These are phyloP conservation scores for Fusarium falciforme DNA, from an alignment of 2,329 filamentous ascomycete genomes.

Conservation along the genomic window DNA sequence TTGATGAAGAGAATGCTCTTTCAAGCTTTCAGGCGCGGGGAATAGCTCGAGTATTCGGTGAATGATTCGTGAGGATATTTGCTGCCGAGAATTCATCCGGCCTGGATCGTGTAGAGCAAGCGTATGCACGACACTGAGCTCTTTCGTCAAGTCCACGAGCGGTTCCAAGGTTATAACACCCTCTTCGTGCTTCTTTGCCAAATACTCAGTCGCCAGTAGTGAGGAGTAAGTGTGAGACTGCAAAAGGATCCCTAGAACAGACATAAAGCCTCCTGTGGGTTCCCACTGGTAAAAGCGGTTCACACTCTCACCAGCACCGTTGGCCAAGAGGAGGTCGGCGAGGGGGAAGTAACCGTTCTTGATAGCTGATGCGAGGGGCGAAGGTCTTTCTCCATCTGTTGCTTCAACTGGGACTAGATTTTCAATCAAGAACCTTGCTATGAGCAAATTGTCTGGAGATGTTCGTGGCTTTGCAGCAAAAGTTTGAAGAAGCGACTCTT, in stretches of 20 bases:
- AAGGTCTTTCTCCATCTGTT: background rate
- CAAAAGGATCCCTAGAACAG: background rate
- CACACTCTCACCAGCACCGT: background rate
- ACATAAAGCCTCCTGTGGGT: background rate
- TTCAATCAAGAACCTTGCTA: background rate
- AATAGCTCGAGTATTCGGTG: background rate
- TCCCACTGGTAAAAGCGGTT: conserved; percentile 4
- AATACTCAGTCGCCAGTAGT: background rate
- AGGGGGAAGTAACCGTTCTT: background rate
- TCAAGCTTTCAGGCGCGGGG: background rate
- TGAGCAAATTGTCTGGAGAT: background rate
- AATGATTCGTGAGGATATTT: conserved; percentile 5
- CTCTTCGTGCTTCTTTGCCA: conserved; percentile 1
- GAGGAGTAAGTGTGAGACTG: conserved; percentile 1
- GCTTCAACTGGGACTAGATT: background rate
- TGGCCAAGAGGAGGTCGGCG: background rate
- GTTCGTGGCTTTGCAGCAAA: background rate
- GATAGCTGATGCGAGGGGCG: background rate
- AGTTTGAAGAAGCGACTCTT: background rate
- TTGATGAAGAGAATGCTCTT: background rate
- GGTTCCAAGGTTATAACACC: background rate
- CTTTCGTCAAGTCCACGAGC: background rate
- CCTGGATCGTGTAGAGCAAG: background rate
- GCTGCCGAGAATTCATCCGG: background rate
- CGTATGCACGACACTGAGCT: background rate